These are phyloP conservation scores for Clonostachys sp. DNA, from an alignment of 2,329 filamentous ascomycete species.

Conservation along the genomic window DNA sequence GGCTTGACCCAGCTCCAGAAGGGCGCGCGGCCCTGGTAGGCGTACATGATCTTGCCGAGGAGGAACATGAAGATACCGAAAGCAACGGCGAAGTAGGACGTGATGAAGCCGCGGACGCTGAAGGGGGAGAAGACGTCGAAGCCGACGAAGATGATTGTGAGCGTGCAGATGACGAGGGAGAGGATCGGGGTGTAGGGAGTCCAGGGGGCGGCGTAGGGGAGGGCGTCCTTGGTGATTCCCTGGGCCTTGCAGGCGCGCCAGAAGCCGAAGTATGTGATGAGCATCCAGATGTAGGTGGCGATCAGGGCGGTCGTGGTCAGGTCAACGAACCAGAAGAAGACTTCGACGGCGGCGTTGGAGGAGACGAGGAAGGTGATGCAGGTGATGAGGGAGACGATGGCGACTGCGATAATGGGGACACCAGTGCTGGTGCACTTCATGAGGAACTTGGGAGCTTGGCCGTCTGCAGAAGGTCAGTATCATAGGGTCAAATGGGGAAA, in stretches of 20 bases:
- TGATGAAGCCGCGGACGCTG: constrained; percentile 41
- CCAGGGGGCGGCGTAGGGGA: constrained; percentile 44
- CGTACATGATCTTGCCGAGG: constrained; percentile 53
- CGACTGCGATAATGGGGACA: constrained; percentile 52
- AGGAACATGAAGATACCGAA: constrained; percentile 54
- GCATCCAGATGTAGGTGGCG: constrained; percentile 47
- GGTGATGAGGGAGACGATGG: constrained; percentile 38
- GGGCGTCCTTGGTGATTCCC: constrained; percentile 31
- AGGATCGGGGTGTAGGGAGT: constrained; percentile 49
- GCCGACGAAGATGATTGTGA: constrained; percentile 51
- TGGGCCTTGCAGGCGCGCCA: constrained; percentile 45
- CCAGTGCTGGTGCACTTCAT: constrained; percentile 53
- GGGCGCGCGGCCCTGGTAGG: constrained; percentile 49
- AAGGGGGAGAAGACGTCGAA: constrained; percentile 51
- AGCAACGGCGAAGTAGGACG: constrained; percentile 47
- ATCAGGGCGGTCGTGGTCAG: constrained; percentile 50
- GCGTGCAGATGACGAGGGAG: constrained; percentile 36
- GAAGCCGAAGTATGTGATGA: constrained; percentile 34
- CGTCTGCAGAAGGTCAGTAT: constrained; percentile 15
- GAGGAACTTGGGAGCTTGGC: constrained; percentile 43
- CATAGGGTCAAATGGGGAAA: too few relatives aligned
- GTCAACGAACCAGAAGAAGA: constrained; percentile 49
- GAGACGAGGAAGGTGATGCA: constrained; percentile 45
- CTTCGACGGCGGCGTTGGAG: constrained; percentile 36
- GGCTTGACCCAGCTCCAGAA: constrained; percentile 32